A percentile compares a stretch with the other conserved stretches of the same genome.
Conservation (phyloP, 176 grass and related monocot species). For the Eragrostis curvula region DNA sequence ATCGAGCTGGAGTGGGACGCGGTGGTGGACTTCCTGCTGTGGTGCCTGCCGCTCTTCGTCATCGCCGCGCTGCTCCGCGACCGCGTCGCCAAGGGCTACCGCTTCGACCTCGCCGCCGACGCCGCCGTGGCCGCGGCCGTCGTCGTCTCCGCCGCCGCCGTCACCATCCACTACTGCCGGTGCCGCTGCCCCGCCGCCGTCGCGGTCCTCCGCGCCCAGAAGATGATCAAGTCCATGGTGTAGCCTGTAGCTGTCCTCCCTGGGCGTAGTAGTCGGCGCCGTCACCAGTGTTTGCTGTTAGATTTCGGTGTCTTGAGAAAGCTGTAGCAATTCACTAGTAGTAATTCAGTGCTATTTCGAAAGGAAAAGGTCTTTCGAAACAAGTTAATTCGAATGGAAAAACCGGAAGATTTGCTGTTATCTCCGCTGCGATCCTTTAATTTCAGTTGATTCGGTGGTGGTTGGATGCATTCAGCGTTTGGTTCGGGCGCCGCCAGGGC, state of each 20-base stretch:
- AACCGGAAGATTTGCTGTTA: background rate
- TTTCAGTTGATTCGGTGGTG: background rate
- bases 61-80: background rate
- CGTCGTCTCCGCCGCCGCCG: background rate
- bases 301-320: background rate
- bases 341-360: too few relatives aligned
- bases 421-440: background rate
- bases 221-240: background rate
- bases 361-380: too few relatives aligned
- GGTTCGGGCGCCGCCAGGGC: background rate
- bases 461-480: background rate
- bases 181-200: background rate
- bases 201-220: background rate
- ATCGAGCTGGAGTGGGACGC: background rate
- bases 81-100: background rate
- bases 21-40: background rate
- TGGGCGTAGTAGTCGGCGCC: background rate
- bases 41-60: constrained; percentile 21
- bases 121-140: background rate
- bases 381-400: background rate
- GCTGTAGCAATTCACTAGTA: background rate
- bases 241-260: background rate
- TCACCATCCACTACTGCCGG: background rate
- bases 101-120: constrained; percentile 26
- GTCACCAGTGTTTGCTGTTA: background rate